These are phyloP conservation scores for Nakaseomyces delphensis DNA, from an alignment of 1,139 yeast genomes.

Conservation along the genomic window DNA sequence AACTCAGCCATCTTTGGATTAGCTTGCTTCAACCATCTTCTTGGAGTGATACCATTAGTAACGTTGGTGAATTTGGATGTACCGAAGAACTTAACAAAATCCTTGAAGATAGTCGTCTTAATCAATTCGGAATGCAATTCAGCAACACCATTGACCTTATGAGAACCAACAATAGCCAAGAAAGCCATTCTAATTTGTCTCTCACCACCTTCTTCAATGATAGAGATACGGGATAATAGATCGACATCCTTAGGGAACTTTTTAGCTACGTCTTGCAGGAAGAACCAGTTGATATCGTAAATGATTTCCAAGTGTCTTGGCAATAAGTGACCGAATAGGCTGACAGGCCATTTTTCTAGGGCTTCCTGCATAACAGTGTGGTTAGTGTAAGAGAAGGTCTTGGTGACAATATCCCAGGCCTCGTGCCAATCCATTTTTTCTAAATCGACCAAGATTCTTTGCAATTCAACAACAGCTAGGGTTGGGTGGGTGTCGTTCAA, in stretches of 20 bases:
- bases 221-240: constrained; percentile 61
- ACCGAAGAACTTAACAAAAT: constrained; percentile 78
- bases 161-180: constrained; percentile 86
- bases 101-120: constrained; percentile 81
- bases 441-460: constrained; percentile 74
- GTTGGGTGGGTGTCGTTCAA: constrained; percentile 95
- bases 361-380: constrained; percentile 96
- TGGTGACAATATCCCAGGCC: constrained; percentile 79
- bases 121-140: constrained; percentile 89
- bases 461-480: constrained; percentile 80
- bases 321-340: constrained; percentile 61
- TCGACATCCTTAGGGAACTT: constrained; percentile 66
- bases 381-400: constrained; percentile 85
- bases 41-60: constrained; percentile 91
- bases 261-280: constrained; percentile 67
- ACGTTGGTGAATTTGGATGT: constrained; percentile 79
- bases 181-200: constrained; percentile 89
- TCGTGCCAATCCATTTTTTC: constrained; percentile 73
- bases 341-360: constrained; percentile 91
- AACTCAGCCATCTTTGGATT: constrained; percentile 70
- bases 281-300: constrained; percentile 74
- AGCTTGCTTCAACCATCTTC: constrained; percentile 94
- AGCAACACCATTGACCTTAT: constrained; percentile 92
- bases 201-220: constrained; percentile 72
- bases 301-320: constrained; percentile 92